These are phyloP conservation scores for Naganishia vaughanmartiniae DNA, from an alignment of 768 basidiomycete genomes.

Conservation along the genomic window DNA sequence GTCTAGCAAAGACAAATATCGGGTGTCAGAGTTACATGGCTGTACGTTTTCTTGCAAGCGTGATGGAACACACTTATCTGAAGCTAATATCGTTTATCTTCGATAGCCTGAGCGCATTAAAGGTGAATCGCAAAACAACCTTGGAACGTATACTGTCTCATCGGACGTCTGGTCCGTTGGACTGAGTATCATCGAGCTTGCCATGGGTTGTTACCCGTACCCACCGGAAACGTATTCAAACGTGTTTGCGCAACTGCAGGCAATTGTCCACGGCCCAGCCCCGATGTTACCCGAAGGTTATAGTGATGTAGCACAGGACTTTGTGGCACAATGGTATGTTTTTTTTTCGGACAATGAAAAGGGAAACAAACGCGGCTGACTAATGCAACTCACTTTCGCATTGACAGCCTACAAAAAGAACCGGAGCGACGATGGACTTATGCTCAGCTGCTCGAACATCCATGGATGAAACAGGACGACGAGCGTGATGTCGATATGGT, in stretches of 20 bases:
- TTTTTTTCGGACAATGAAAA: not conserved
- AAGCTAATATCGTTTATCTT: slow-evolving; percentile 7
- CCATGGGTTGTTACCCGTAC: slow-evolving; percentile 83
- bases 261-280: slow-evolving; percentile 91
- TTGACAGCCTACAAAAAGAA: slow-evolving; percentile 64
- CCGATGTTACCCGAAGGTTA: slow-evolving; percentile 76
- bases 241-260: slow-evolving; percentile 93
- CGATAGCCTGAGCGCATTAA: slow-evolving; percentile 88
- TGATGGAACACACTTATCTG: not conserved
- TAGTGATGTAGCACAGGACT: slow-evolving; percentile 70
- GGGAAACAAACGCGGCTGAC: not conserved
- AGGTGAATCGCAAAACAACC: slow-evolving; percentile 81
- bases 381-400: not conserved
- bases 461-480: slow-evolving; percentile 67
- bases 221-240: slow-evolving; percentile 96
- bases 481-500: slow-evolving; percentile 74
- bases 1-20: slow-evolving; percentile 94
- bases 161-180: slow-evolving; percentile 97
- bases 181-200: slow-evolving; percentile 87
- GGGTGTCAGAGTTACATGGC: slow-evolving; percentile 99
- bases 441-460: slow-evolving; percentile 74
- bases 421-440: slow-evolving; percentile 78
- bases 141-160: slow-evolving; percentile 88
- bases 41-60: slow-evolving; percentile 56
- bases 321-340: slow-evolving; percentile 67